A percentile compares a stretch with the other conserved stretches of the same genome.
phyloP scores from a whole-genome alignment of 306 rosid species.

The Castanospermum australe region DNA sequence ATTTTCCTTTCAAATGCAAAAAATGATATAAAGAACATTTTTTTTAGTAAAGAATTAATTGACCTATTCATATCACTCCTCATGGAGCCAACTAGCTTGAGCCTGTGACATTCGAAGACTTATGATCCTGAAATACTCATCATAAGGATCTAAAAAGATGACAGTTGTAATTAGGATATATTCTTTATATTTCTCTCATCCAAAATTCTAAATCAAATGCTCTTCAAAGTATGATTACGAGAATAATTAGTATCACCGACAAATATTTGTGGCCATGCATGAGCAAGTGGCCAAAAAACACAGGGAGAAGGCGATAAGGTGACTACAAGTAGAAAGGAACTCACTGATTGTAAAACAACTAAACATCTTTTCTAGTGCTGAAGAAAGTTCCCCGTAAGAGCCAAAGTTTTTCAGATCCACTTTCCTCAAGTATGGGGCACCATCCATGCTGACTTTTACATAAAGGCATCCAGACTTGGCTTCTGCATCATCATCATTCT shows the following conservation, averaged over 20 bases:
- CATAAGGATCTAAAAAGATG: not conserved
- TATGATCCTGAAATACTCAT: not conserved
- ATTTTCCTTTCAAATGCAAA: not conserved
- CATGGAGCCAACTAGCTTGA: not conserved
- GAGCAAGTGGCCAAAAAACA: not conserved
- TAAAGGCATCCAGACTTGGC: constrained; percentile 75
- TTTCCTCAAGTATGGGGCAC: constrained; percentile 94
- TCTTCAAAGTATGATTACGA: not conserved
- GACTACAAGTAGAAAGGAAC: constrained; percentile 25
- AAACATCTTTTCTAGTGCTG: constrained; percentile 95
- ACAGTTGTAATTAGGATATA: not conserved
- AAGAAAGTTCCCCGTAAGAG: constrained; percentile 75
- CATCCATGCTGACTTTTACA: constrained; percentile 97
- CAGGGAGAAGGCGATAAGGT: not conserved
- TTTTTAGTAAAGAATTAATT: not conserved
- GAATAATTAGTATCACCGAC: not conserved
- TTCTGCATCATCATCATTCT: constrained; percentile 62
- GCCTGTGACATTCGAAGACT: not conserved
- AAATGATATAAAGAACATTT: not conserved
- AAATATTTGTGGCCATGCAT: not conserved
- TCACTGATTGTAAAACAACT: constrained; percentile 92
- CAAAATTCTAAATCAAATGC: not conserved
- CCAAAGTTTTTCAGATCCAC: constrained; percentile 83
- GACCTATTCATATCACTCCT: not conserved
- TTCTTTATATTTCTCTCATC: not conserved